phyloP scores from a whole-genome alignment of 306 rosid species.

The Psophocarpus tetragonolobus region DNA sequence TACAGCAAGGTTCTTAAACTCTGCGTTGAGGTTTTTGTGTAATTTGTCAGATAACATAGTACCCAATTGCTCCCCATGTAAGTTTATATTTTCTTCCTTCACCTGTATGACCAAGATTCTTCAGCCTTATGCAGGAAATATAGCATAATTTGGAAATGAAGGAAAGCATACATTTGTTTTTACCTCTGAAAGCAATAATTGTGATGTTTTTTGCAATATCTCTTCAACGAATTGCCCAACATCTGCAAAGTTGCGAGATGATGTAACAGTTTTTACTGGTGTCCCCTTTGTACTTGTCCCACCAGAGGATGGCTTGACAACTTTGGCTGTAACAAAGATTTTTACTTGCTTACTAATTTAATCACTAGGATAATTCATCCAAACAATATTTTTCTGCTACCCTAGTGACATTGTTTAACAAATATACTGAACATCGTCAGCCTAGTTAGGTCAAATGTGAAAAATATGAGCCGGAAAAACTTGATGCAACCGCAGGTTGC shows the following conservation, averaged over 20 bases:
- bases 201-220: slow-evolving; percentile 72
- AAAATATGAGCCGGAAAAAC: slow-evolving; percentile 1
- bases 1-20: slow-evolving; percentile 75
- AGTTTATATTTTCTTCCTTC: slow-evolving; percentile 58
- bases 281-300: slow-evolving; percentile 53
- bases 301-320: slow-evolving; percentile 44
- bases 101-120: slow-evolving; percentile 50
- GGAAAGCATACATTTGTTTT: slow-evolving; percentile 10
- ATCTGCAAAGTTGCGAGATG: slow-evolving; percentile 51
- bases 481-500: slow-evolving; percentile 6
- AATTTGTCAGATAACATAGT: slow-evolving; percentile 57
- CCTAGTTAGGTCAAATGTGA: neutral
- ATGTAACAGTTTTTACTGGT: slow-evolving; percentile 40
- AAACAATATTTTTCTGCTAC: slow-evolving; percentile 16
- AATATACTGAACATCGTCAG: neutral
- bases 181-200: slow-evolving; percentile 77
- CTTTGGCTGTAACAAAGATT: slow-evolving; percentile 49
- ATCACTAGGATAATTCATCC: neutral
- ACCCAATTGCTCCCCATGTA: slow-evolving; percentile 69
- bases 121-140: slow-evolving; percentile 19
- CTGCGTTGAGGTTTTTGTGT: slow-evolving; percentile 60
- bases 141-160: neutral
- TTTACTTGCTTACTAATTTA: neutral
- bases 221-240: slow-evolving; percentile 74
- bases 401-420: slow-evolving; percentile 8